Evolutionary conservation across 2,329 filamentous ascomycete species (phyloP).

Genomic region (Fusarium verticillioides): DNA sequence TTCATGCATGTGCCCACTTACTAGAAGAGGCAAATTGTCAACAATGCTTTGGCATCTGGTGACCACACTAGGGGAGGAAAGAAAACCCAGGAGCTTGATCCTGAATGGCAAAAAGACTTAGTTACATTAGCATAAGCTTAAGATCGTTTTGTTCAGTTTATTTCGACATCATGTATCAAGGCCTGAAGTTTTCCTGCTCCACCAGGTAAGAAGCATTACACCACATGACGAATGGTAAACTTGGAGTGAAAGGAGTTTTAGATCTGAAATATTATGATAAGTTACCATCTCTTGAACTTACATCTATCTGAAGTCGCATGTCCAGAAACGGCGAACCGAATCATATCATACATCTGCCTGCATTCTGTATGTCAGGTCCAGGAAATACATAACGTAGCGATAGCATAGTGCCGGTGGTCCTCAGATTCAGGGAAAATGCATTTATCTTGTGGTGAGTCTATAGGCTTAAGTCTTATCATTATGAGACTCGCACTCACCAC

Average conservation of each 20-base stretch:
- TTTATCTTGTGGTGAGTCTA: neutral
- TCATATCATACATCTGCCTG: neutral
- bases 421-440: neutral
- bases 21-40: slow-evolving; percentile 20
- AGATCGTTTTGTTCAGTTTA: too few relatives aligned
- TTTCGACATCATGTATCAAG: too few relatives aligned
- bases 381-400: neutral
- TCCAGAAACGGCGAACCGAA: neutral
- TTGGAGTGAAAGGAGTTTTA: neutral
- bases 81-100: too few relatives aligned
- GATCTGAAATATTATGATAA: neutral
- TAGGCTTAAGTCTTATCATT: neutral
- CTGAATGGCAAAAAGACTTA: too few relatives aligned
- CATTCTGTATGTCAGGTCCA: neutral
- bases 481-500: neutral
- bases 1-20: slow-evolving; percentile 16
- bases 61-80: neutral
- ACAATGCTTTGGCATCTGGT: slow-evolving; percentile 1
- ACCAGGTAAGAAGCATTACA: neutral
- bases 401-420: neutral
- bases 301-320: neutral
- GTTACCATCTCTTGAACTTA: neutral
- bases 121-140: too few relatives aligned
- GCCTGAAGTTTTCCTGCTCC: too few relatives aligned
- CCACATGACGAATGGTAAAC: neutral